Evolutionary conservation across 2,329 filamentous ascomycete genomes (phyloP).

Genomic region (Colletotrichum gloeosporioides): DNA sequence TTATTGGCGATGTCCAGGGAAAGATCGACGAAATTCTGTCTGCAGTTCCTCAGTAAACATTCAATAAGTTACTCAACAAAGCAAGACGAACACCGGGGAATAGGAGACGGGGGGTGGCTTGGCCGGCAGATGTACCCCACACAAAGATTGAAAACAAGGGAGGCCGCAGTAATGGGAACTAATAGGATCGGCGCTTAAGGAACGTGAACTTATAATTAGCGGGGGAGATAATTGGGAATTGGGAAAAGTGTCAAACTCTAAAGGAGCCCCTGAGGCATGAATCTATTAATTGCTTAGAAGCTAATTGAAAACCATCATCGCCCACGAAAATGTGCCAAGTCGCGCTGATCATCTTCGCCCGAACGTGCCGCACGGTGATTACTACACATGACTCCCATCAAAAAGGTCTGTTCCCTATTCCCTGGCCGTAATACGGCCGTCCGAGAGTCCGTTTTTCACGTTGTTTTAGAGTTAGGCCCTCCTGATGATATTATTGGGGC

Average conservation of each 20-base stretch:
- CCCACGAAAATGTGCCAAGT: not conserved
- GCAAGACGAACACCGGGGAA: not conserved
- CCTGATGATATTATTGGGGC: not conserved
- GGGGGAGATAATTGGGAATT: not conserved
- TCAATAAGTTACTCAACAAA: not conserved
- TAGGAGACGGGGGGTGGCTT: not conserved
- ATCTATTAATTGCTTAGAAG: not conserved
- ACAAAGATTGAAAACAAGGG: not conserved
- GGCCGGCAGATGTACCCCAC: not conserved
- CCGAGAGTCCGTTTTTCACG: not conserved
- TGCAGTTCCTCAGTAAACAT: not conserved
- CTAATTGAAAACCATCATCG: not conserved
- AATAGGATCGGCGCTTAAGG: not conserved
- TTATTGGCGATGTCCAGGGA: not conserved
- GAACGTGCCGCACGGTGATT: not conserved
- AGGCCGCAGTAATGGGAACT: not conserved
- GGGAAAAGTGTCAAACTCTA: not conserved
- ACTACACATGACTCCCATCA: not conserved
- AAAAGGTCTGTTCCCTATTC: not conserved
- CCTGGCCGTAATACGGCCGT: not conserved
- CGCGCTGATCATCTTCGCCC: not conserved
- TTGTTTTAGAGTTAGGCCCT: not conserved
- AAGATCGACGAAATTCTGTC: not conserved
- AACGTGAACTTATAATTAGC: not conserved
- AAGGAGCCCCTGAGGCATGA: constrained; percentile 3